These are phyloP conservation scores for Gryganskiella cystojenkinii DNA, from an alignment of 192 early-diverging fungal genomes.

Conservation along the genomic window DNA sequence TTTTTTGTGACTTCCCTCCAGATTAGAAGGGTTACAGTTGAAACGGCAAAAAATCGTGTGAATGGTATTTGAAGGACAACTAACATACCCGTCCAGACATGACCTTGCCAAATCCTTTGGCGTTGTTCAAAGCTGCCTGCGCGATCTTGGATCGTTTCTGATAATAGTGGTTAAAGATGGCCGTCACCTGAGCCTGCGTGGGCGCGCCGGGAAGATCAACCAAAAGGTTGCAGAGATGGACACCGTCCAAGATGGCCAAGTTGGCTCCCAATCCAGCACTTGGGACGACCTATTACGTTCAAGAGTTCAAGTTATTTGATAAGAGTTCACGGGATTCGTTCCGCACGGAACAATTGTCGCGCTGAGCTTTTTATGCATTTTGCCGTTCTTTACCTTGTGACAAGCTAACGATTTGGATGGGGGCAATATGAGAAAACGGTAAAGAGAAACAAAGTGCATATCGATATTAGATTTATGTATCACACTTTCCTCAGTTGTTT, in stretches of 20 bases:
- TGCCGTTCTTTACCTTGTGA: conserved; percentile 6
- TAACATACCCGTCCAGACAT: conserved; percentile 17
- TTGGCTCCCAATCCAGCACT: conserved; percentile 30
- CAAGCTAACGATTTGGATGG: conserved; percentile 11
- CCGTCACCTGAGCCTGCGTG: conserved; percentile 1
- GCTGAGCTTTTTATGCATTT: background rate
- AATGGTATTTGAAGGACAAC: background rate
- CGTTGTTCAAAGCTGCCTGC: conserved; percentile 9
- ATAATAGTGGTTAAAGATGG: conserved; percentile 19
- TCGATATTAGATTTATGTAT: too few species aligned
- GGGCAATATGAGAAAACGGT: too few species aligned
- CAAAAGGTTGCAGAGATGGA: conserved; percentile 25
- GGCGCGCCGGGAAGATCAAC: conserved; percentile 6
- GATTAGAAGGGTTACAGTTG: too few species aligned
- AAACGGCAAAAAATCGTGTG: background rate
- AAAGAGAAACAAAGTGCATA: too few species aligned
- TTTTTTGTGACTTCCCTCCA: too few species aligned
- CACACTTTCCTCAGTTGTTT: too few species aligned
- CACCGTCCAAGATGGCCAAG: conserved; percentile 23
- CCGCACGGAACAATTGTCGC: too few species aligned
- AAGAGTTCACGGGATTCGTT: too few species aligned
- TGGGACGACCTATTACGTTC: conserved; percentile 15
- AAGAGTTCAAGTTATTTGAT: background rate
- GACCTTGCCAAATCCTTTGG: conserved; percentile 25
- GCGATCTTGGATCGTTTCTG: conserved; percentile 18